Base-by-base conservation (phyloP, 2,329 filamentous ascomycete species). In the Coleophoma eucalyptorum region DNA sequence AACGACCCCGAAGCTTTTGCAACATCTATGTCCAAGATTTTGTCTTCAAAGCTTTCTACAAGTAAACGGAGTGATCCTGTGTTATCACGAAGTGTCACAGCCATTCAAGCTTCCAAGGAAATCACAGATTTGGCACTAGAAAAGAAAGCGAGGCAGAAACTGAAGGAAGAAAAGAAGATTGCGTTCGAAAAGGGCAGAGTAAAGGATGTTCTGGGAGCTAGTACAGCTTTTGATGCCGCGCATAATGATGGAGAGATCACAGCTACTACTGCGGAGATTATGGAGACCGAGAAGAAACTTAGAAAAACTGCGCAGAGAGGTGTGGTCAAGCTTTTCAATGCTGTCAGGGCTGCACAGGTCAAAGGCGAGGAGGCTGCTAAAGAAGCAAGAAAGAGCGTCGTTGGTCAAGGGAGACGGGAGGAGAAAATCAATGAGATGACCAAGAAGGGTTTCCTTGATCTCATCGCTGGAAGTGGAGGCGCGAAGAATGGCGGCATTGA, bases 281-380 rank as follows among this genome's bases (percentile, higher is more conserved):
- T 83, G 63, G 89, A 88, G 64, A 80, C 85, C 61, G 93, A 97
- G 75, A 87, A 85, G 72, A 77, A 83, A 56, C 69, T 97, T 64
- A 83, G 89, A 63, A 94, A 96, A 75, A 90, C 89, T 45, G 92
- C 92, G 42, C 90, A 97, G 71, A 81, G 90, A 49, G 93, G 93
- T 81, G 94, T 99, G 38, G 87, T 97, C 20, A 95, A 93, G 75
- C 76, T 99, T 52, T 99, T 99, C 72, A 97, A 97, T 68, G 94
- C 94, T 0, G 91, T 99, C 32, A 79, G 93, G 42, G 90, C 90
- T 19, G 92, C 94, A 13, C 94, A 99, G 71, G 88, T 97, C 51
- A 89, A 92, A 69, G 92, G 87, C 2, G 81, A 86, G 52, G 85
- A 93, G 69, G 87, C 90, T 5, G 85, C 88, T 65, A 82, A 77